phyloP scores from a whole-genome alignment of 768 basidiomycete species.

The Clitopilus passeckerianus region DNA sequence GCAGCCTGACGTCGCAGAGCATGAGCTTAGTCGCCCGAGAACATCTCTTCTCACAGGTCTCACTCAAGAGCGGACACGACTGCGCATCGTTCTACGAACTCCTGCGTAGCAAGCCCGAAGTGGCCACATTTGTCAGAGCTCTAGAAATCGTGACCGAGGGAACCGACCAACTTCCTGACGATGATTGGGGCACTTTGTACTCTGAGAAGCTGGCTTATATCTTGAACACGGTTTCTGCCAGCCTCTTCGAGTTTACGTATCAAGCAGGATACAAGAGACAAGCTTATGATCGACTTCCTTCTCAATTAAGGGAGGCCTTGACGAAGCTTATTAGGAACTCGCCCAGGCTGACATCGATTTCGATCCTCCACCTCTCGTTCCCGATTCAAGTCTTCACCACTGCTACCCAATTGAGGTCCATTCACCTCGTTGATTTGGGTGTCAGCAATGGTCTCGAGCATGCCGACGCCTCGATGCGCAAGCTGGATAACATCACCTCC shows the following conservation, averaged over 20 bases:
- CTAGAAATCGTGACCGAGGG: background rate
- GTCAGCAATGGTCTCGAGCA: background rate
- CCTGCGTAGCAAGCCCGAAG: background rate
- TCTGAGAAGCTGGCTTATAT: background rate
- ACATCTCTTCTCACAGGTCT: background rate
- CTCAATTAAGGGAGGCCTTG: background rate
- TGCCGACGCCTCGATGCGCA: background rate
- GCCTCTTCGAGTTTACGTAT: background rate
- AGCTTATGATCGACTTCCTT: background rate
- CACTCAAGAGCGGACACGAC: background rate
- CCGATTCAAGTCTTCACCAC: background rate
- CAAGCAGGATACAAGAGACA: background rate
- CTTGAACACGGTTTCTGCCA: background rate
- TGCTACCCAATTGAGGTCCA: background rate
- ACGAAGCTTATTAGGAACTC: background rate
- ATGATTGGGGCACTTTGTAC: background rate
- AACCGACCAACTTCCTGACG: background rate
- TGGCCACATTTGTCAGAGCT: background rate
- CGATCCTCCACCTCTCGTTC: background rate
- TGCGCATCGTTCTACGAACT: background rate
- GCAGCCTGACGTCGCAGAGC: background rate
- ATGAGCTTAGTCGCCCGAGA: background rate
- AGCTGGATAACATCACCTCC: background rate
- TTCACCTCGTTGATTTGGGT: background rate
- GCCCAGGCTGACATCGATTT: background rate